These are phyloP conservation scores for Macrotyloma uniflorum DNA, from an alignment of 306 rosid species.

Conservation along the genomic window DNA sequence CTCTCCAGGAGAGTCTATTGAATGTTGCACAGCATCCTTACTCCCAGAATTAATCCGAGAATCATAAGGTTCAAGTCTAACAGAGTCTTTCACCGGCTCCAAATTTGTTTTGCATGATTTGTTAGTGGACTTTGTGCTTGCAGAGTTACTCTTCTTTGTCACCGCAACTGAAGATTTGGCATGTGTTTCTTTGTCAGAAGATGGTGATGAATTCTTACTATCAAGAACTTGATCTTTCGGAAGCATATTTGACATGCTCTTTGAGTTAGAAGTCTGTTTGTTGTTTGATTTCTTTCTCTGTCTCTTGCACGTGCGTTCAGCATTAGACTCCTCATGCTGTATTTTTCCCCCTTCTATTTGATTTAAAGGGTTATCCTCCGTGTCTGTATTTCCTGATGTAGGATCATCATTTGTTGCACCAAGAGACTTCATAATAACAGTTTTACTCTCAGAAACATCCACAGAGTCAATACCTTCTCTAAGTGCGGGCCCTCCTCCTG, in stretches of 20 bases:
- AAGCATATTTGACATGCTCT: slow-evolving; percentile 37
- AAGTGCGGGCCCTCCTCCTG: slow-evolving; percentile 25
- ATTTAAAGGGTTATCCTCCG: slow-evolving; percentile 45
- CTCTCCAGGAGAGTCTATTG: slow-evolving; percentile 7
- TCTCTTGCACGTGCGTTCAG: slow-evolving; percentile 42
- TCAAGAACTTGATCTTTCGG: slow-evolving; percentile 42
- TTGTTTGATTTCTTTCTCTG: slow-evolving; percentile 53
- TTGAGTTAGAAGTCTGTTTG: slow-evolving; percentile 47
- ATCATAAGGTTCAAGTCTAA: slow-evolving; percentile 32
- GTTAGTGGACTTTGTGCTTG: slow-evolving; percentile 23
- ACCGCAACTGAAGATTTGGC: slow-evolving; percentile 10
- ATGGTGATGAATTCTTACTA: slow-evolving; percentile 30
- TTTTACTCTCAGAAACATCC: slow-evolving; percentile 42
- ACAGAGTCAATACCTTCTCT: slow-evolving; percentile 28
- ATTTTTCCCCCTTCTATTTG: slow-evolving; percentile 39
- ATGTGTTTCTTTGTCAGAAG: slow-evolving; percentile 34
- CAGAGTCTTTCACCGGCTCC: slow-evolving; percentile 10
- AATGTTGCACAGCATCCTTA: slow-evolving; percentile 11
- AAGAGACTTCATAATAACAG: slow-evolving; percentile 38
- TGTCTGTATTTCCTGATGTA: slow-evolving; percentile 37
- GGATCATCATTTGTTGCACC: slow-evolving; percentile 41
- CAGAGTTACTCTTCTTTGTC: slow-evolving; percentile 31
- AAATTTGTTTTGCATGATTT: slow-evolving; percentile 33
- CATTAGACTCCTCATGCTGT: slow-evolving; percentile 37
- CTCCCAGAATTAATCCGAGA: slow-evolving; percentile 23